Evolutionary conservation across 495 filamentous ascomycete genomes (phyloP), one percentile per base, ranked within the genome.

Genomic region (Lasiosphaeria ovina): DNA sequence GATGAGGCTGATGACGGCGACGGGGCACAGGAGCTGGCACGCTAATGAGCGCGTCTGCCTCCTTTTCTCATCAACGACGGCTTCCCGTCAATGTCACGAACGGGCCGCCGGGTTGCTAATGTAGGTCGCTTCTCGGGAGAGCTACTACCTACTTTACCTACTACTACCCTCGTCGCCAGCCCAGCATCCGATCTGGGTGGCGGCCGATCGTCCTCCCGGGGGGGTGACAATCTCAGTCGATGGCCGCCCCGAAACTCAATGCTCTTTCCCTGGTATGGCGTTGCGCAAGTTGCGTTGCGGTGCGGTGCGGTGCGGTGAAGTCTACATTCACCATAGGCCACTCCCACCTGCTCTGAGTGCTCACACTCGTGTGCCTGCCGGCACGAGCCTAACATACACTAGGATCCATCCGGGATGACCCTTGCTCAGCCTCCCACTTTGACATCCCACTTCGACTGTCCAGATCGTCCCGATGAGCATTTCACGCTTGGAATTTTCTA

Each of bases 341-440:
- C 24, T 1, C 24, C 24, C 24, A 24, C 24, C 24, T 24, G 24
- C 24, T 24, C 24, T 0, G 10, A 10, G 24, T 10, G 17, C 49
- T 51, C 17, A 10, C 16, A 5, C 24, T 51, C 49, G 17, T 51
- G 49, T 35, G 3, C 49, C 32, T 57, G 55, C 55, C 40, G 31
- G 35, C 34, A 11, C 42, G 17, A 6, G 11, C 6, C 52, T 11
- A 57, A 48, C 34, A 14, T 1, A 57, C 16, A 34, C 55, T 34
- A 12, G 56, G 34, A 58, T 58, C 45, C 11, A 47, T 40, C 47
- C 56, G 24, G 56, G 56, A 58, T 58, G 3, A 58, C 48, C 56
- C 56, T 33, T 58, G 56, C 56, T 58, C 47, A 58, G 56, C 45
- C 56, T 36, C 45, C 32, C 49, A 17, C 49, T 47, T 47, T 7